Evolutionary conservation across 805 yeast genomes (phyloP).

Genomic region (Sporopachydermia quercuum): DNA sequence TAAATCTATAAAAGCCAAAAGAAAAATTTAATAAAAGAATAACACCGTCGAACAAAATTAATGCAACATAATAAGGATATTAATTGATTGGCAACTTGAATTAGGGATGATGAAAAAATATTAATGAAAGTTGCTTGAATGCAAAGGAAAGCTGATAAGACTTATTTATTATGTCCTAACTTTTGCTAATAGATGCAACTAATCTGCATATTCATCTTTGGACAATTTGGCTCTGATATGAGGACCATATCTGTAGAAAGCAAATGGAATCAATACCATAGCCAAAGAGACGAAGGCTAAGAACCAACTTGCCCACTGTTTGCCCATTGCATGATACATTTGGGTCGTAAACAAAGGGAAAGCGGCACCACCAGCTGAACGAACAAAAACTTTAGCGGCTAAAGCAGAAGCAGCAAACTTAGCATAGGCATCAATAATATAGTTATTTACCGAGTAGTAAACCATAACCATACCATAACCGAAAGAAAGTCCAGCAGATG

Average conservation of each 20-base stretch:
- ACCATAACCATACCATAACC: conserved; percentile 39
- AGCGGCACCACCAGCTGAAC: conserved; percentile 44
- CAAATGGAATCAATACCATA: conserved; percentile 41
- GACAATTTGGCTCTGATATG: conserved; percentile 17
- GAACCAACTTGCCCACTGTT: conserved; percentile 39
- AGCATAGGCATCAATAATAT: conserved; percentile 70
- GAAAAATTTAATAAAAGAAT: no score
- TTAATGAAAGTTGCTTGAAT: no score
- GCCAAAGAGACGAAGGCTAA: conserved; percentile 36
- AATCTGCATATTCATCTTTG: conserved; percentile 3
- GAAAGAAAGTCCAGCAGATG: conserved; percentile 37
- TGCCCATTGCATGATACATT: conserved; percentile 34
- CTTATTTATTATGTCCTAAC: no score
- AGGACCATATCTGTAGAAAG: conserved; percentile 36
- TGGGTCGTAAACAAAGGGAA: conserved; percentile 45
- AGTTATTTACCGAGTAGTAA: conserved; percentile 62
- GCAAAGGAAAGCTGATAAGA: no score
- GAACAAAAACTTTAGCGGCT: conserved; percentile 46
- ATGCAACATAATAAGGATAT: no score
- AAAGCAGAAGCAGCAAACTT: conserved; percentile 41
- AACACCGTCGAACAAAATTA: no score
- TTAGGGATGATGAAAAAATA: no score
- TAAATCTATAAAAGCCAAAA: no score
- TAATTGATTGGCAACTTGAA: no score
- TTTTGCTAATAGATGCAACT: no score